Evolutionary conservation across 495 filamentous ascomycete genomes (phyloP), one percentile per base, ranked within the genome.

Genomic region (Podospora didyma): DNA sequence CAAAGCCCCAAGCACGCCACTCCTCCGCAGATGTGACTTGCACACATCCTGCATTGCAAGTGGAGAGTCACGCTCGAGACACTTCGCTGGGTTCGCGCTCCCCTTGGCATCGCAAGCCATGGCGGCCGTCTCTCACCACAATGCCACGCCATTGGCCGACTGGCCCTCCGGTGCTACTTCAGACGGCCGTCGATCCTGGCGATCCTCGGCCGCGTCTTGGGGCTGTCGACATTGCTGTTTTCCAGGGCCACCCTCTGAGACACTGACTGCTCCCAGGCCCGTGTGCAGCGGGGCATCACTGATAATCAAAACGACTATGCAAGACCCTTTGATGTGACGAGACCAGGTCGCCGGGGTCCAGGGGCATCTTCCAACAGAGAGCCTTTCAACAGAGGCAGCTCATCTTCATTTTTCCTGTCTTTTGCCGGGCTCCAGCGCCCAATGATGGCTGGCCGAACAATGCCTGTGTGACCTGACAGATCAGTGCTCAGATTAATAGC

Each of bases 391-490:
- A 9, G 26, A 31, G 3, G 26, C 26, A 31, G 26, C 26, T 31
- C 26, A 31, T 9, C 3, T 31, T 31, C n/a, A n/a, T n/a, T n/a
- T n/a, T n/a, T n/a, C n/a, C n/a, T n/a, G n/a, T n/a, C n/a, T n/a
- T n/a, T n/a, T n/a, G n/a, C n/a, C n/a, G n/a, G n/a, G n/a, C n/a
- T n/a, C n/a, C n/a, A n/a, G n/a, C n/a, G n/a, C n/a, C 34, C 10
- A 52, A 11, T 37, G 49, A 10, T 21, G 14, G 35, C 14, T 7
- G 7, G 31, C 34, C 28, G 6, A 31, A 19, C 19, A 26, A n/a
- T 11, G 47, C 22, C n/a, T n/a, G 58, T 60, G 58, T 34, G 46
- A 60, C 58, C 58, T 56, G 58, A 60, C 58, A 60, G 47, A 39
- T 60, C 58, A 56, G 23, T 34, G n/a, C 11, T 20, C 16, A 21